Percentiles rank a stretch among this genome's conserved stretches.
Evolutionary conservation across 441 rosid species (phyloP).

Genomic region (Omphalea diandra): DNA sequence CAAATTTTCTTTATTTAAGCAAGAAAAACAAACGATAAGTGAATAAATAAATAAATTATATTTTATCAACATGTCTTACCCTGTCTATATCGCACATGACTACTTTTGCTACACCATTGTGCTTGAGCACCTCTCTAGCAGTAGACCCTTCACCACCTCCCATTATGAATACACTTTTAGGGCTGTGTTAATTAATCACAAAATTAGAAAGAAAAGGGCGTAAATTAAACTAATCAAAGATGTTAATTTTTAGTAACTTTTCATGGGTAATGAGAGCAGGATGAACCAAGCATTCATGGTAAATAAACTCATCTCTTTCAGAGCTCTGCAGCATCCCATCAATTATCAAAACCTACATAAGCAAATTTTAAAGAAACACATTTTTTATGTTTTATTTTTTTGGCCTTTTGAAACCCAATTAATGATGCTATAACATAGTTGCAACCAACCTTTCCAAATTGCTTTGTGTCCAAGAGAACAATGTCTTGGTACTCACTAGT

Average conservation of each 20-base stretch:
- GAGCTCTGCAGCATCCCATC: slow-evolving; percentile 97
- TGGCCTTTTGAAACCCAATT: neutral
- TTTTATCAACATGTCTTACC: slow-evolving; percentile 33
- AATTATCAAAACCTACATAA: slow-evolving; percentile 67
- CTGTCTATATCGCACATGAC: slow-evolving; percentile 91
- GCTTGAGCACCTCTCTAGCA: slow-evolving; percentile 80
- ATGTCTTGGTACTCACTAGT: slow-evolving; percentile 76
- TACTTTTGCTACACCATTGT: slow-evolving; percentile 53
- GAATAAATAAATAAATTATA: no score
- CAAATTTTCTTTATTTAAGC: no score
- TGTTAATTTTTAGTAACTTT: slow-evolving; percentile 39
- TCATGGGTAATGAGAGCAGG: slow-evolving; percentile 67
- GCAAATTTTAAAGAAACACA: neutral
- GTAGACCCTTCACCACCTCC: slow-evolving; percentile 97
- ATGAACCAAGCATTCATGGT: slow-evolving; percentile 88
- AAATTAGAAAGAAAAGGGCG: no score
- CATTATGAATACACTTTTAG: slow-evolving; percentile 73
- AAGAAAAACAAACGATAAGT: no score
- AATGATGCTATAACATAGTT: neutral
- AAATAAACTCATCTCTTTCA: slow-evolving; percentile 79
- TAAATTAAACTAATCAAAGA: no score
- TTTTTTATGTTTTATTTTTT: neutral
- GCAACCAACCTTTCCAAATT: slow-evolving; percentile 63
- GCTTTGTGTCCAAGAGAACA: slow-evolving; percentile 73
- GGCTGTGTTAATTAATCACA: slow-evolving; percentile 41